Base-by-base conservation (phyloP, 164 flowering plant genomes). In the Brasenia schreberi region DNA sequence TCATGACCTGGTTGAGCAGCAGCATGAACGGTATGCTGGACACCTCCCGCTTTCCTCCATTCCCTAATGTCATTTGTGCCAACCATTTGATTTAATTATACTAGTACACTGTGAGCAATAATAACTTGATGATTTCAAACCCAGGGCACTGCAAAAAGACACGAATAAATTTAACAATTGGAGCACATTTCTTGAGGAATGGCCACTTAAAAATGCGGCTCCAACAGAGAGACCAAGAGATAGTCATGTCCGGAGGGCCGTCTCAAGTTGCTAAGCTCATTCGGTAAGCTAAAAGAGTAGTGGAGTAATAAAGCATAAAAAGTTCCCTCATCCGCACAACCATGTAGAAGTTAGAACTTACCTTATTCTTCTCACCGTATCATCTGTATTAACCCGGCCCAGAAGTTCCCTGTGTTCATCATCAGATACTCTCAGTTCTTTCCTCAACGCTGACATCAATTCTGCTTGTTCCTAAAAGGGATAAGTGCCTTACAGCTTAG, bases 371-470 rank as follows among this genome's bases (percentile, higher is more conserved):
- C 74, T 70, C 68, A 90, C 84, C 66, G 82, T 80, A 17, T 90
- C 97, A 81, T 93, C 97, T 16, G 79, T 81, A 79, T 90, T 84
- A 58, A 89, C 92, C 72, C 75, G 78, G 67, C 80, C 73, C 27
- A 90, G 83, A 75, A 90, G 87, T 58, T 90, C 92, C 72, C 96
- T 76, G 72, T 93, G 97, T 73, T 93, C 92, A 69, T 90, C 96
- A 78, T 87, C 85, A 60, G 97, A 86, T 65, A 93, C 85, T 77
- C 92, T 86, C 69, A 93, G 74, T 77, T 93, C 98, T 73, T 86
- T 90, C 69, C 97, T 78, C 19, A 93, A 94, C 74, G 90, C 97
- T 49, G 97, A 85, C 66, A 93, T 90, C 73, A 93, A 81, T 75
- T 88, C 72, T 78, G 87, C 94, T 70, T 90, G 89, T 65, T 90